A percentile compares a stretch with the other conserved stretches of the same genome.
Evolutionary conservation across 1,284 basidiomycete species (phyloP).

Genomic region (Inonotus hispidus): DNA sequence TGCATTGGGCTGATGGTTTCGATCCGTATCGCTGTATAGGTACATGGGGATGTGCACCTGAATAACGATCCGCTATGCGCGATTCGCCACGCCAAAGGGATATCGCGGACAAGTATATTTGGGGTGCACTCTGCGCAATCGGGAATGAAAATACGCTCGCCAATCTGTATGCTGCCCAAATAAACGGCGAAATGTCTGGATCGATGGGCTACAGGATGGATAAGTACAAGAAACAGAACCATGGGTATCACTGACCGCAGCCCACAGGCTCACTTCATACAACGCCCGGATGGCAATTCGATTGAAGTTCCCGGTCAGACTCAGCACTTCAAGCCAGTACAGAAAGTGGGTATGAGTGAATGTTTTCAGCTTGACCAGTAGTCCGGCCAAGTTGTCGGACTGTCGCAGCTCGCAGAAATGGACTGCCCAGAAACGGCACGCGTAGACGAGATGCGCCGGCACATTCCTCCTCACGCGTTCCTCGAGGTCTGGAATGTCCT

Average conservation of each 20-base stretch:
- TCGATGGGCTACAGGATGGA: not conserved
- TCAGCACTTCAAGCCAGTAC: constrained; percentile 1
- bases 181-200: not conserved
- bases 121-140: not conserved
- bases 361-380: not conserved
- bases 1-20: not conserved
- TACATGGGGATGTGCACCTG: not conserved
- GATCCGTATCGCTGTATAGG: not conserved
- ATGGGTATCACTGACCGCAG: not conserved
- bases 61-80: not conserved
- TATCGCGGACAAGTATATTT: not conserved
- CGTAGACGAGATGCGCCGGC: not conserved
- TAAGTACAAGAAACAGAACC: not conserved
- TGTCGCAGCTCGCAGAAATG: not conserved
- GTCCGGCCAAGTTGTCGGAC: not conserved
- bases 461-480: not conserved
- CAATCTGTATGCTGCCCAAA: not conserved
- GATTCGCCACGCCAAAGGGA: not conserved
- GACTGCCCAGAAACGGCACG: not conserved
- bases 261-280: not conserved
- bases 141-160: not conserved
- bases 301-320: not conserved
- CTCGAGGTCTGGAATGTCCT: not conserved
- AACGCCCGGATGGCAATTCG: not conserved
- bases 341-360: not conserved